Conservation (phyloP, 2,329 filamentous ascomycete genomes). For the Botryosphaeria dothidea region DNA sequence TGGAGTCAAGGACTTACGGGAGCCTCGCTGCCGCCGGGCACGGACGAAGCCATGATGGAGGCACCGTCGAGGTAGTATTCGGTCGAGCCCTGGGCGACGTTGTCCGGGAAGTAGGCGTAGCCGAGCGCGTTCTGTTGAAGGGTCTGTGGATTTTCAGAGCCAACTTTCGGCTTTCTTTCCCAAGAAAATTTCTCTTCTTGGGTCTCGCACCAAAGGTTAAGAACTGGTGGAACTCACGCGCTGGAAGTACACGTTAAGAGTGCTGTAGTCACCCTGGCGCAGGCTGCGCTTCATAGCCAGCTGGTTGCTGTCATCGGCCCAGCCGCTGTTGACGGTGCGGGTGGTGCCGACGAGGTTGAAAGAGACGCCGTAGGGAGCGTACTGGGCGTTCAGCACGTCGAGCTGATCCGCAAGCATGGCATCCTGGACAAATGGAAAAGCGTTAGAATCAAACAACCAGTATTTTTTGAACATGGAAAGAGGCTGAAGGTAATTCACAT, state of each 20-base stretch:
- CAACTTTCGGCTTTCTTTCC: conserved; percentile 39
- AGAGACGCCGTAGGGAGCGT: conserved; percentile 52
- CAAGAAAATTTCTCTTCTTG: conserved; percentile 32
- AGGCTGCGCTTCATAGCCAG: conserved; percentile 56
- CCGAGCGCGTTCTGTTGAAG: conserved; percentile 25
- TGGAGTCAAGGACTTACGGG: not conserved
- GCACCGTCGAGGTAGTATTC: conserved; percentile 39
- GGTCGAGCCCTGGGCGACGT: not conserved
- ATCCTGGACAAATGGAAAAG: not conserved
- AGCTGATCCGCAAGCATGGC: conserved; percentile 42
- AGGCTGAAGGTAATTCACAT: too few relatives aligned
- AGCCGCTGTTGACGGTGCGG: conserved; percentile 55
- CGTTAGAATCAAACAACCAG: too few relatives aligned
- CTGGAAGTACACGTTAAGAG: conserved; percentile 63
- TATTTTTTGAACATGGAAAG: not conserved
- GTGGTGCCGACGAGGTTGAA: conserved; percentile 53
- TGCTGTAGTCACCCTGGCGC: conserved; percentile 54
- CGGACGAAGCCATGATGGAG: conserved; percentile 50
- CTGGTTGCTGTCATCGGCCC: conserved; percentile 49
- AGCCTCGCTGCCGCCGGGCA: conserved; percentile 39
- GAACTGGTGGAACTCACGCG: not conserved
- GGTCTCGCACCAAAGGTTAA: not conserved
- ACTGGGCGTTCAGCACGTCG: conserved; percentile 43
- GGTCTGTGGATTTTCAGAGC: not conserved
- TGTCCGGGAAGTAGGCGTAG: conserved; percentile 37